phyloP scores from a whole-genome alignment of 768 basidiomycete species.

The Calocera cornea region DNA sequence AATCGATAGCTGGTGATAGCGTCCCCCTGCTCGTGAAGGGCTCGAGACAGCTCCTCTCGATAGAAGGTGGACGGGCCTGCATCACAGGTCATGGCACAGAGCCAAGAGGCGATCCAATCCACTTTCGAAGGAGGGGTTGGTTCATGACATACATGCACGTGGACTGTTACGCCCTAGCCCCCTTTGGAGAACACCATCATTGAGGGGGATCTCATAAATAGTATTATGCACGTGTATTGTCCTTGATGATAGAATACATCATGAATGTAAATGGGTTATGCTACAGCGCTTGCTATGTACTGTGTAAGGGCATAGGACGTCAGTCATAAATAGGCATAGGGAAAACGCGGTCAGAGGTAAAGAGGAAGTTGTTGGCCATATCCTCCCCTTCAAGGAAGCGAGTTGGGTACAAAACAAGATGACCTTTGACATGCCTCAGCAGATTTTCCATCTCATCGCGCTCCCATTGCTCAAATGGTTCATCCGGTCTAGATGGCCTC shows the following conservation, averaged over 20 bases:
- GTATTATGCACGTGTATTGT: not conserved
- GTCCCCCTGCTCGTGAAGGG: not conserved
- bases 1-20: not conserved
- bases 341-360: constrained; percentile 56
- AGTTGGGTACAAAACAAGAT: constrained; percentile 73
- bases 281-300: not conserved
- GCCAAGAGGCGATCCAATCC: not conserved
- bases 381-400: constrained; percentile 91
- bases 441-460: constrained; percentile 79
- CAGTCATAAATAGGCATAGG: constrained; percentile 25
- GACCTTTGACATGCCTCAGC: constrained; percentile 62
- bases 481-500: constrained; percentile 34
- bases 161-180: not conserved
- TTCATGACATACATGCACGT: not conserved
- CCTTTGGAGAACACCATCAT: not conserved
- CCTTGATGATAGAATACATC: not conserved
- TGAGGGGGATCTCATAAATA: no score
- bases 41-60: not conserved
- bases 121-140: not conserved
- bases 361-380: constrained; percentile 80
- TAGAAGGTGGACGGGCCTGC: not conserved
- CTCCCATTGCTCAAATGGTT: constrained; percentile 73
- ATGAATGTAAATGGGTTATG: not conserved
- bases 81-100: not conserved
- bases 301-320: not conserved